Evolutionary conservation across 2,329 filamentous ascomycete species (phyloP).

Genomic region (Blumeriella jaapii): DNA sequence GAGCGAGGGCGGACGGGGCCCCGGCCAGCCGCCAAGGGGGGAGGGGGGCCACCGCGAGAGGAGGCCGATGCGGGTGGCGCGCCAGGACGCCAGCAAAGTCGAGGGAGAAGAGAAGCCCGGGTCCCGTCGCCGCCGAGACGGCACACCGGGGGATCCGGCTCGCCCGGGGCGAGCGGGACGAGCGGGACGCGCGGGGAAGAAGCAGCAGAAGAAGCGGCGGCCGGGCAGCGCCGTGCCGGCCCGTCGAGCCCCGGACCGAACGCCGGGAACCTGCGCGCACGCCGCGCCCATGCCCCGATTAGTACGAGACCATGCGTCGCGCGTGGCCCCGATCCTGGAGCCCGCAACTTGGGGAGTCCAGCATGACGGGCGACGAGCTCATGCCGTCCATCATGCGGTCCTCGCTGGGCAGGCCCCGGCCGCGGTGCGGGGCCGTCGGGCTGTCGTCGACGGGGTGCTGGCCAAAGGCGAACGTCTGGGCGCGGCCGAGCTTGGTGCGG

Average conservation of each 20-base stretch:
- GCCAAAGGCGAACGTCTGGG: conserved; percentile 92
- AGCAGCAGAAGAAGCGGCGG: too few relatives aligned
- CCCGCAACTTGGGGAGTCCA: too few relatives aligned
- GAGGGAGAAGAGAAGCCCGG: too few relatives aligned
- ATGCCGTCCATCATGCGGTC: conserved; percentile 30
- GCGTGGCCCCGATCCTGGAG: conserved; percentile 43
- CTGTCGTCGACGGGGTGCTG: conserved; percentile 49
- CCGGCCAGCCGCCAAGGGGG: conserved; percentile 12
- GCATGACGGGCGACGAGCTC: conserved; percentile 28
- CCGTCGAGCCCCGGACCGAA: conserved; percentile 13
- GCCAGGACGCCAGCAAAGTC: conserved; percentile 23
- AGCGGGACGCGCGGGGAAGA: too few relatives aligned
- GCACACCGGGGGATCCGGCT: too few relatives aligned
- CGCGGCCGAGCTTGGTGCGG: conserved; percentile 71
- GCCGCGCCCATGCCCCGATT: conserved; percentile 25
- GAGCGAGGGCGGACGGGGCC: too few relatives aligned
- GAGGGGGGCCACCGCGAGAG: conserved; percentile 19
- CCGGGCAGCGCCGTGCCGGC: conserved; percentile 8
- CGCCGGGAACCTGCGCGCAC: conserved; percentile 20
- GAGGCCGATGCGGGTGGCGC: conserved; percentile 24
- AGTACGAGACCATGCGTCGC: conserved; percentile 55
- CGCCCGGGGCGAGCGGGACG: too few relatives aligned
- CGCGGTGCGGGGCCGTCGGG: conserved; percentile 36
- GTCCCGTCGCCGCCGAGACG: too few relatives aligned
- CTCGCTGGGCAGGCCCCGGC: conserved; percentile 12